These are phyloP conservation scores for Coemansia sp. DNA, from an alignment of 192 early-diverging fungal genomes.

Conservation along the genomic window DNA sequence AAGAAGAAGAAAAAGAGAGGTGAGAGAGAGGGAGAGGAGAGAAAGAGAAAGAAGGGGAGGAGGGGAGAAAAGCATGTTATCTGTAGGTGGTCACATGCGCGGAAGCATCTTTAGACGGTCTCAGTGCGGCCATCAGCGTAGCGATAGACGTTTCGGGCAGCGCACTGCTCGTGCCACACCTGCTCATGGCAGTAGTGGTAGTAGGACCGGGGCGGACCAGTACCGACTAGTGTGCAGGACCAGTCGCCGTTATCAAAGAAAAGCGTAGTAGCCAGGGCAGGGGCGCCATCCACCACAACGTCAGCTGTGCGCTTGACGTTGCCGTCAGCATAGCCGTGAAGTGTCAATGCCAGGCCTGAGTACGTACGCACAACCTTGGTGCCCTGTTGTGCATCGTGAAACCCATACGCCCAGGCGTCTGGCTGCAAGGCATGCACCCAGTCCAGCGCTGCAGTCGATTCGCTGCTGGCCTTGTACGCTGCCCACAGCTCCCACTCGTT, in stretches of 20 bases:
- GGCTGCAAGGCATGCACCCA: slow-evolving; percentile 29
- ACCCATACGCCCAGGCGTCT: slow-evolving; percentile 32
- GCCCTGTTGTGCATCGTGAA: slow-evolving; percentile 18
- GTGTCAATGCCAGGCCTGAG: slow-evolving; percentile 8
- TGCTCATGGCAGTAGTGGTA: slow-evolving; percentile 39
- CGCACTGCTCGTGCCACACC: slow-evolving; percentile 41
- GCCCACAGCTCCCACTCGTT: slow-evolving; percentile 44
- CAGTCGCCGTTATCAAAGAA: slow-evolving; percentile 49
- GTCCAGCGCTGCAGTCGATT: slow-evolving; percentile 4
- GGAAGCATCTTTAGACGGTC: not conserved
- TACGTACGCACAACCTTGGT: slow-evolving; percentile 42
- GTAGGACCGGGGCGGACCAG: slow-evolving; percentile 3
- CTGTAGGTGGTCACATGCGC: not conserved
- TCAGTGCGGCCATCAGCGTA: slow-evolving; percentile 25
- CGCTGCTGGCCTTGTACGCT: not conserved
- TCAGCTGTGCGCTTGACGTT: slow-evolving; percentile 36
- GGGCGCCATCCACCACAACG: not conserved
- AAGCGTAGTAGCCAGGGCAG: slow-evolving; percentile 19
- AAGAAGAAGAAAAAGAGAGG: not conserved
- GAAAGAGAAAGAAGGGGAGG: not conserved
- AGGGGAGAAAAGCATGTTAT: not conserved
- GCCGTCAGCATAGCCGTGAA: slow-evolving; percentile 42
- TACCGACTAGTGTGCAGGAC: slow-evolving; percentile 17
- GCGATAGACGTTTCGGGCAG: not conserved
- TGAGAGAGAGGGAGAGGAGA: not conserved